Evolutionary conservation across 345 rosid species (phyloP).

Genomic region (Excoecaria agallocha): DNA sequence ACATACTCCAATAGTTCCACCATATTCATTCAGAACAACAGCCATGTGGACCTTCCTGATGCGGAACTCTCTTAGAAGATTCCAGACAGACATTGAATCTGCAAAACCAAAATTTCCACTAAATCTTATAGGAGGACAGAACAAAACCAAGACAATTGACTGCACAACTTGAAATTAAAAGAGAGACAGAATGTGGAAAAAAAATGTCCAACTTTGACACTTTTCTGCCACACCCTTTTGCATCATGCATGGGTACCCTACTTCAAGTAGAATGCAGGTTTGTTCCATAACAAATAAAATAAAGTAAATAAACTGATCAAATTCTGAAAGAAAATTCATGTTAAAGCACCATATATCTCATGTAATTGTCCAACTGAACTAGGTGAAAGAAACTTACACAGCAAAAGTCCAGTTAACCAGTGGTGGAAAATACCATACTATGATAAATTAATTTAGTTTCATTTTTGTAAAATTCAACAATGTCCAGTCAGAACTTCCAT

Average conservation of each 20-base stretch:
- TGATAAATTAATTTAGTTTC: not conserved
- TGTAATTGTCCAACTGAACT: not conserved
- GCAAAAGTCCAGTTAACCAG: not conserved
- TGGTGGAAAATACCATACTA: not conserved
- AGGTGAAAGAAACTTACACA: not conserved
- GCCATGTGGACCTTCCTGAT: conserved; percentile 99
- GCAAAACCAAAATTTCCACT: conserved; percentile 33
- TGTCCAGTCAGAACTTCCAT: not conserved
- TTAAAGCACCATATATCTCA: conserved; percentile 5
- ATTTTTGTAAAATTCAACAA: not conserved
- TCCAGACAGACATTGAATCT: conserved; percentile 99
- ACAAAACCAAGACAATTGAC: not conserved
- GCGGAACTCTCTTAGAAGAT: conserved; percentile 97
- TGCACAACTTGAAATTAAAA: not conserved
- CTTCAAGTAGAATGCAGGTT: not conserved
- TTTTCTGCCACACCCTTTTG: not conserved
- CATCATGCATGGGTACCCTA: not conserved
- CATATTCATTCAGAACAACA: conserved; percentile 94
- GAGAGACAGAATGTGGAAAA: not conserved
- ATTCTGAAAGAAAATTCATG: not conserved
- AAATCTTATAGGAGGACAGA: conserved; percentile 5
- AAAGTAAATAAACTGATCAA: not conserved
- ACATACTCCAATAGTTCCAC: conserved; percentile 98
- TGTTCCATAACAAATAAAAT: not conserved
- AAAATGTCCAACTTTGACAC: not conserved